A percentile compares a stretch with the other conserved stretches of the same genome.
These are phyloP conservation scores for Prunus armeniaca DNA, from an alignment of 306 rosid genomes.

Conservation along the genomic window DNA sequence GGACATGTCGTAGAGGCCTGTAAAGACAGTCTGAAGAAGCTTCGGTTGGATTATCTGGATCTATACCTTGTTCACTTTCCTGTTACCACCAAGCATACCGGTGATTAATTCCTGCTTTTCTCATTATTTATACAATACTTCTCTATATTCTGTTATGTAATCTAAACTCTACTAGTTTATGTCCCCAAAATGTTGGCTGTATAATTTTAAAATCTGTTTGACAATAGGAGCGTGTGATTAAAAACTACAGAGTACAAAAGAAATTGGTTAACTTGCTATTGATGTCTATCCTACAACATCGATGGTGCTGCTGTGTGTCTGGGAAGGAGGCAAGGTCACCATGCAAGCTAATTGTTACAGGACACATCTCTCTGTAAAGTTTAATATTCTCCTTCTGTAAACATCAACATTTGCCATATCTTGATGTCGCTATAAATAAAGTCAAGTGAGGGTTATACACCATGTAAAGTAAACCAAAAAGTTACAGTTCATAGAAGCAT, in stretches of 20 bases:
- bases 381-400: too few species aligned
- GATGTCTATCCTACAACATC: neutral
- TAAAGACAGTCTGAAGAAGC: slow-evolving; percentile 84
- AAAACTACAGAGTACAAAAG: neutral
- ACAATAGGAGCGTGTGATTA: neutral
- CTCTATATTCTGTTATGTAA: neutral
- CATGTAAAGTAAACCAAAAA: too few species aligned
- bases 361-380: neutral
- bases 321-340: neutral
- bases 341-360: neutral
- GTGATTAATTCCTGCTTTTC: slow-evolving; percentile 27
- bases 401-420: too few species aligned
- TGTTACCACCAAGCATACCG: slow-evolving; percentile 69
- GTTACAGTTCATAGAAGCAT: too few species aligned
- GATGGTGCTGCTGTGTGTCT: neutral
- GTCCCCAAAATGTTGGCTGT: neutral
- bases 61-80: slow-evolving; percentile 88
- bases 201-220: neutral
- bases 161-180: neutral
- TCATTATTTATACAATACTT: neutral
- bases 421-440: too few species aligned
- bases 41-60: slow-evolving; percentile 75
- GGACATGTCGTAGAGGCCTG: slow-evolving; percentile 89
- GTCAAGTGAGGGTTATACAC: too few species aligned
- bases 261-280: neutral